Base-by-base conservation (phyloP, 805 yeast species). In the Candida loeiensis region DNA sequence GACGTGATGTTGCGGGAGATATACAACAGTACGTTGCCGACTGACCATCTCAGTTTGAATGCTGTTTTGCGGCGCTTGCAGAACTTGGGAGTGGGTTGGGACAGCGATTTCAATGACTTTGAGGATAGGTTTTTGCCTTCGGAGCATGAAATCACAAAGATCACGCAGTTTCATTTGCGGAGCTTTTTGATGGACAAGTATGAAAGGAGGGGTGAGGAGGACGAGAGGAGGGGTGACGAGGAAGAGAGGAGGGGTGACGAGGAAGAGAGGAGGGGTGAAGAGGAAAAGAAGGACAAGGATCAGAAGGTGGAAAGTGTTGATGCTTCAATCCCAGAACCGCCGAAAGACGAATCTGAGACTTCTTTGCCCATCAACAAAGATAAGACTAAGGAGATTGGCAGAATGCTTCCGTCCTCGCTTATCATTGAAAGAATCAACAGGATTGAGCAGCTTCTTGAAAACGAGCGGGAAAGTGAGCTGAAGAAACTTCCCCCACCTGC, bases 141-240 rank as follows among this genome's bases (percentile, higher is more conserved):
- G 6, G 98, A 93, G 58, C 86, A 82, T 53, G 99, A 93, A 71
- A 85, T 93, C 49, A 81, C 95, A 4, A 73, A 87, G 46, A 85
- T 93, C 32, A 90, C 99, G 1, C 85, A 95, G 3, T 82, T 82
- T 50, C 98, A 91, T 55, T 66, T 91, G 52, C 79, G 81, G 45
- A 84, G 82, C 48, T 71, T 90, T 36, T 80, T 91, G 49, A 62
- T 77, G 52, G 89, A 80, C 40, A 73, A 71, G 41, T 61, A 68
- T 29, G 30, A 28, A 27, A 31, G 25, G 30, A 25, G 14, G 25
- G 24, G 4, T 11, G 27, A 16, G 38, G 25, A 18, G 32, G 36
- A 20, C 17, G n/a, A 14, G 33, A 9, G 29, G 14, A 26, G 29
- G 12, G 29, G 12, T 16, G 21, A 9, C 12, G 32, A 25, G 6